phyloP scores from a whole-genome alignment of 192 early-diverging fungal species.

The Coemansia sp. region DNA sequence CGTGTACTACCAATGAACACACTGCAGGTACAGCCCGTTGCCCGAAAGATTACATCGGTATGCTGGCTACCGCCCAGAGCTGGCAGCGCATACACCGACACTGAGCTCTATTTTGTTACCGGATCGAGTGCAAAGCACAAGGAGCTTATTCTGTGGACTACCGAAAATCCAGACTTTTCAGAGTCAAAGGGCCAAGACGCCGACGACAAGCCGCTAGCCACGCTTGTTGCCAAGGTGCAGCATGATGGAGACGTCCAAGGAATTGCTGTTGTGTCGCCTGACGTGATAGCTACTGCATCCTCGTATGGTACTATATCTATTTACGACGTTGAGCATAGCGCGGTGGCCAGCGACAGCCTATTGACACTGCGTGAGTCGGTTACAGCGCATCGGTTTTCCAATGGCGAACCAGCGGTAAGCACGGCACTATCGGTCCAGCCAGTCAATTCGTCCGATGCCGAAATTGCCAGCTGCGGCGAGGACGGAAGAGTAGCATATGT shows the following conservation, averaged over 20 bases:
- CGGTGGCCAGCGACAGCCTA: not conserved
- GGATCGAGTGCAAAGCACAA: slow-evolving; percentile 37
- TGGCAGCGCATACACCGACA: slow-evolving; percentile 44
- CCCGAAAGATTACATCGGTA: slow-evolving; percentile 27
- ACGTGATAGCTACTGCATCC: slow-evolving; percentile 33
- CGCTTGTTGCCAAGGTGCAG: slow-evolving; percentile 8
- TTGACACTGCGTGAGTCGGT: slow-evolving; percentile 18
- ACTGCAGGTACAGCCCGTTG: slow-evolving; percentile 37
- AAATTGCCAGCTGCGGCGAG: slow-evolving; percentile 51
- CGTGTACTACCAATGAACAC: slow-evolving; percentile 12
- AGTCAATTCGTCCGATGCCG: not conserved
- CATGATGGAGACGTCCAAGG: slow-evolving; percentile 41
- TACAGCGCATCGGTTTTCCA: slow-evolving; percentile 32
- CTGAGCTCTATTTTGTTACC: slow-evolving; percentile 29
- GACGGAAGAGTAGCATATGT: slow-evolving; percentile 33
- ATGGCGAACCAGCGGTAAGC: slow-evolving; percentile 21
- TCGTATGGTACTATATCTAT: slow-evolving; percentile 35
- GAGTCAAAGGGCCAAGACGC: not conserved
- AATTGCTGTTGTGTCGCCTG: slow-evolving; percentile 6
- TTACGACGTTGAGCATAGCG: slow-evolving; percentile 15
- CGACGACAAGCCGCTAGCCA: slow-evolving; percentile 3
- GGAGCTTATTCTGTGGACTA: slow-evolving; percentile 50
- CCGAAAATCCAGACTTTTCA: slow-evolving; percentile 39
- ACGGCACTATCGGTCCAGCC: slow-evolving; percentile 44
- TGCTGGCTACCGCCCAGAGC: slow-evolving; percentile 44